Percentiles rank a stretch among this genome's conserved stretches.
Evolutionary conservation across 208 protist species (phyloP).

Genomic region (Leishmania lainsoni): DNA sequence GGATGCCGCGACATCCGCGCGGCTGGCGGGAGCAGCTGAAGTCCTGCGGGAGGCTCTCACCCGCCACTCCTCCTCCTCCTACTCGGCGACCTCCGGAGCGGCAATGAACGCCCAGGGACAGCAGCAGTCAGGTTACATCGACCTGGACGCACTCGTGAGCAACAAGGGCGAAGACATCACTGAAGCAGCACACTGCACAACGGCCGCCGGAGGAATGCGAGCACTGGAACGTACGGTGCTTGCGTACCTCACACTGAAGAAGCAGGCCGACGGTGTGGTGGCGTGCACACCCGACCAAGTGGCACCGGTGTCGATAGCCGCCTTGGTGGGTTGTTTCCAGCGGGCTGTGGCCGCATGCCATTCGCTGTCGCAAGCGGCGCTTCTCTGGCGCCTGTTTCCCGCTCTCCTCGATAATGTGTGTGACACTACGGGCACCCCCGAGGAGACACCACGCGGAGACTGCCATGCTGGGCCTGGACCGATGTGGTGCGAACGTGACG

Average conservation of each 20-base stretch:
- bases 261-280: no score
- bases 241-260: not conserved
- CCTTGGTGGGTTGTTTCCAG: not conserved
- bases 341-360: not conserved
- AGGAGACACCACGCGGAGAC: not conserved
- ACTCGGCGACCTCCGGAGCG: not conserved
- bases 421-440: not conserved
- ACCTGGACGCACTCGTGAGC: not conserved
- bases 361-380: not conserved
- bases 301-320: conserved; percentile 4
- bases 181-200: not conserved
- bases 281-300: not conserved
- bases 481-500: not conserved
- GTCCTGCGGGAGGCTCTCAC: conserved; percentile 13
- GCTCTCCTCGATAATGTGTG: conserved; percentile 5
- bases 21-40: not conserved
- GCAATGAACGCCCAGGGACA: not conserved
- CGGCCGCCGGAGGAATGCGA: not conserved
- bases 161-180: not conserved
- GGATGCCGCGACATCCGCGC: not conserved
- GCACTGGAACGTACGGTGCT: conserved; percentile 14
- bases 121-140: not conserved
- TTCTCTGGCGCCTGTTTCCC: conserved; percentile 5
- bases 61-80: not conserved
- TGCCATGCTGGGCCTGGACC: not conserved